Evolutionary conservation across 306 rosid genomes (phyloP).

Genomic region (barrel medic (Medicago truncatula)): DNA sequence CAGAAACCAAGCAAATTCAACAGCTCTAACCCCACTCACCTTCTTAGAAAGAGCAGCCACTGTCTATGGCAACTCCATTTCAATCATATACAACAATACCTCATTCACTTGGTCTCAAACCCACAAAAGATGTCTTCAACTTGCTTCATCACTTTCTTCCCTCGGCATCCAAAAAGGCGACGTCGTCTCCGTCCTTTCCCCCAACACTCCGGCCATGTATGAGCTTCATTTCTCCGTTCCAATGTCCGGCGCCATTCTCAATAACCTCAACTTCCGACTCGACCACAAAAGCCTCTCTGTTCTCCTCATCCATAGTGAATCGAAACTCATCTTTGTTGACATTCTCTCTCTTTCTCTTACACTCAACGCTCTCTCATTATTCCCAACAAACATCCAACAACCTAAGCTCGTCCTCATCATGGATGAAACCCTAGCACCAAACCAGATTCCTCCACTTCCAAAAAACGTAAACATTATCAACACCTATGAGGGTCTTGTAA

Average conservation of each 20-base stretch:
- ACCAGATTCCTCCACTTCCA: neutral
- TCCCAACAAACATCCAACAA: constrained; percentile 34
- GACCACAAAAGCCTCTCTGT: constrained; percentile 59
- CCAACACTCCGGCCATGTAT: constrained; percentile 72
- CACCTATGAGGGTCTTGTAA: constrained; percentile 55
- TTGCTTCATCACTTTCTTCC: constrained; percentile 64
- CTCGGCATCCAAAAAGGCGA: constrained; percentile 41
- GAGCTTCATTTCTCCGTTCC: constrained; percentile 85
- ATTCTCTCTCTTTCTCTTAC: constrained; percentile 34
- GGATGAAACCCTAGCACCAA: constrained; percentile 32
- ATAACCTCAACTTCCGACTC: constrained; percentile 67
- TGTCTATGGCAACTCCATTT: constrained; percentile 50
- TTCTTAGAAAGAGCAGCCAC: constrained; percentile 61
- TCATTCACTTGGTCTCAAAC: constrained; percentile 72
- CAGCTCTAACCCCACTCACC: constrained; percentile 62
- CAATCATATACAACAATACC: constrained; percentile 48
- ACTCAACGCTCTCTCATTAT: constrained; percentile 48
- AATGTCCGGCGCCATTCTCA: constrained; percentile 71
- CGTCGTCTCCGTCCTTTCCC: constrained; percentile 69
- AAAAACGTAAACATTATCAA: neutral
- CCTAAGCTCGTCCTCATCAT: constrained; percentile 66
- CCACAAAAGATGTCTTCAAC: constrained; percentile 64
- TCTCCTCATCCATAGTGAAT: constrained; percentile 67
- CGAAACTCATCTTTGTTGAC: constrained; percentile 73
- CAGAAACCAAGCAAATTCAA: constrained; percentile 50